These are phyloP conservation scores for Metarhizium brunneum DNA, from an alignment of 2,329 filamentous ascomycete species.

Conservation along the genomic window DNA sequence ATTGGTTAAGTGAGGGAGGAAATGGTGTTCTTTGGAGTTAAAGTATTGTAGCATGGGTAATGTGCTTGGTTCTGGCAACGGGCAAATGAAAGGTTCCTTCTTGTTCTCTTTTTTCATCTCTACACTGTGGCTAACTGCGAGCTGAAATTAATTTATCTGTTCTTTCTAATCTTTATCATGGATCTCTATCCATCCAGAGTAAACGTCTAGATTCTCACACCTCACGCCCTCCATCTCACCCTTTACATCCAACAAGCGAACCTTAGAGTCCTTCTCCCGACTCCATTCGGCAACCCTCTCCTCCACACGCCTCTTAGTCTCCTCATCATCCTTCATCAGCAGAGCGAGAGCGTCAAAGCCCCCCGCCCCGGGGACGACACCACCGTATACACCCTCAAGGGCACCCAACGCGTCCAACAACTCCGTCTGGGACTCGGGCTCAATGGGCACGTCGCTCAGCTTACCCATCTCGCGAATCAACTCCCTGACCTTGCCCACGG, in stretches of 20 bases:
- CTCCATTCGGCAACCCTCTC: conserved; percentile 59
- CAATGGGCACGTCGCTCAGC: conserved; percentile 72
- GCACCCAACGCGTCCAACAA: conserved; percentile 67
- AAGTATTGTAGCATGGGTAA: neutral
- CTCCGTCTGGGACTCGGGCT: conserved; percentile 76
- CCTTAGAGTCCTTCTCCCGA: conserved; percentile 46
- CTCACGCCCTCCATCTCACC: conserved; percentile 63
- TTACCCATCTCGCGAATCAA: conserved; percentile 70
- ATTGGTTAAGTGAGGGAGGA: neutral
- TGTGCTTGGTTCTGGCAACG: conserved; percentile 2
- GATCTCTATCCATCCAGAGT: conserved; percentile 31
- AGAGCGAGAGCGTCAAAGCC: conserved; percentile 86
- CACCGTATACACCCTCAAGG: conserved; percentile 75
- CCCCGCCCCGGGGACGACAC: conserved; percentile 88
- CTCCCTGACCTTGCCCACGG: conserved; percentile 43
- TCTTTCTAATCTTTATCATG: neutral
- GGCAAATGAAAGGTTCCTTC: neutral
- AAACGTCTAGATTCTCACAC: conserved; percentile 33
- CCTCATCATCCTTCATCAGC: conserved; percentile 63
- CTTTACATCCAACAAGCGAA: conserved; percentile 59
- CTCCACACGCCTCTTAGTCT: conserved; percentile 51
- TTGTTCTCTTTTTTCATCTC: too few relatives aligned
- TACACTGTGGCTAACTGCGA: too few relatives aligned
- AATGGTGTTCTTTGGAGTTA: neutral
- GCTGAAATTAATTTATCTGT: too few relatives aligned